Base-by-base conservation (phyloP, 345 rosid genomes). In the Gossypium arboreum region DNA sequence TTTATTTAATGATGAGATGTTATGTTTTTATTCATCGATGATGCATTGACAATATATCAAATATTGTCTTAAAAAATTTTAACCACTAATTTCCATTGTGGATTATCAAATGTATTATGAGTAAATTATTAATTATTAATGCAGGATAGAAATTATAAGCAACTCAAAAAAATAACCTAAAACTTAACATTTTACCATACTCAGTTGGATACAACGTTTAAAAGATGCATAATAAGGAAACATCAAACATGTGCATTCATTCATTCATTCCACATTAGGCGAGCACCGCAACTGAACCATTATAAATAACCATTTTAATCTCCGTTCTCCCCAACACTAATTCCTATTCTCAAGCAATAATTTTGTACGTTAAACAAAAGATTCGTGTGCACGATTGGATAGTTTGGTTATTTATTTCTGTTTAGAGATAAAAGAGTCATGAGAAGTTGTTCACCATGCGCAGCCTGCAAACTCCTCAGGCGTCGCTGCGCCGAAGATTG, bases 401-500 rank as follows among this genome's bases (percentile, higher is more conserved):
- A 22, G 12, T 60, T 43, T 45, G 7, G 18, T 24, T 59, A 34
- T 34, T 4, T 34, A 34, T 34, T 34, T 34, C 7, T 1, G 41
- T 34, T 34, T 34, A 34, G n/a, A 15, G n/a, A 59, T 27, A 16
- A 12, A 9, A 3, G 34, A n/a, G 74, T 0, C 6, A 84, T 88
- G 85, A 86, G 82, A 0, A 91, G 93, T 45, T 84, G 91, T 71
- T 88, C 97, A 3, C 96, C 97, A 34, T 92, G 97, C 71, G 97
- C 97, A 2, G 89, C 94, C 24, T 92, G 96, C 85, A 92, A 90
- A 79, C 79, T 92, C 39, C 73, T 92, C 63, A 78, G 97, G 75
- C 86, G 97, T 34, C 91, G 95, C 16, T 92, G 97, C 72, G 86
- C 88, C 71, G 84, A 86, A 72, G 96, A 88, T 78, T 92, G 96